These are phyloP conservation scores for Cardamine resedifolia DNA, from an alignment of 345 rosid genomes.

Conservation along the genomic window DNA sequence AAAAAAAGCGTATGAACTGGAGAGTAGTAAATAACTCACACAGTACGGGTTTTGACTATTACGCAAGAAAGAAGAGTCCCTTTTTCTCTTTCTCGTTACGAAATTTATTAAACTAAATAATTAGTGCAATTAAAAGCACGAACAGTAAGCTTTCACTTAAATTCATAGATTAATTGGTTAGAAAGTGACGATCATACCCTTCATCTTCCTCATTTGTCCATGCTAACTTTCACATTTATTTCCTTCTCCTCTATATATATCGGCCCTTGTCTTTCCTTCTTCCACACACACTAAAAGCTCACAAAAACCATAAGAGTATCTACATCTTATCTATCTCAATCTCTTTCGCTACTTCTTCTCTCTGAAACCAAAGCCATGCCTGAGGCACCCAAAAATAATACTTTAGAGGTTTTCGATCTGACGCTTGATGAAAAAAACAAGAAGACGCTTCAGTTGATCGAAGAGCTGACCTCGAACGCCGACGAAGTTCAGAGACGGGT, in stretches of 20 bases:
- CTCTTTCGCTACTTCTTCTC: not conserved
- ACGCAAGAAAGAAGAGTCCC: slow-evolving; percentile 5
- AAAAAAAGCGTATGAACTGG: too few species aligned
- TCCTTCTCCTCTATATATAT: slow-evolving; percentile 44
- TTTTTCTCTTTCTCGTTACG: not conserved
- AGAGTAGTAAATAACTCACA: too few species aligned
- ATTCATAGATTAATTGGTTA: not conserved
- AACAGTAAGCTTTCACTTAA: slow-evolving; percentile 24
- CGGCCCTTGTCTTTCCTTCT: slow-evolving; percentile 40
- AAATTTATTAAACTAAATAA: not conserved
- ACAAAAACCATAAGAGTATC: not conserved
- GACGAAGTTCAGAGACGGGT: slow-evolving; percentile 73
- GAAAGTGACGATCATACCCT: slow-evolving; percentile 9
- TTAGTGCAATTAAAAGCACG: slow-evolving; percentile 18
- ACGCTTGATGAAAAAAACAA: slow-evolving; percentile 55
- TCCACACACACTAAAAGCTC: slow-evolving; percentile 55
- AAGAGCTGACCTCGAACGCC: slow-evolving; percentile 71
- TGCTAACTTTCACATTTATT: slow-evolving; percentile 19
- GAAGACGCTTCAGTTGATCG: slow-evolving; percentile 65
- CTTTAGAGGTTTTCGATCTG: slow-evolving; percentile 36
- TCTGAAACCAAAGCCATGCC: slow-evolving; percentile 58
- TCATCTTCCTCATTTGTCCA: not conserved
- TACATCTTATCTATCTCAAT: not conserved
- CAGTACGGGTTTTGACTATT: slow-evolving; percentile 27
- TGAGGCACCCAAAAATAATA: slow-evolving; percentile 61